These are phyloP conservation scores for Colletotrichum aenigma DNA, from an alignment of 2,329 filamentous ascomycete species.

Conservation along the genomic window DNA sequence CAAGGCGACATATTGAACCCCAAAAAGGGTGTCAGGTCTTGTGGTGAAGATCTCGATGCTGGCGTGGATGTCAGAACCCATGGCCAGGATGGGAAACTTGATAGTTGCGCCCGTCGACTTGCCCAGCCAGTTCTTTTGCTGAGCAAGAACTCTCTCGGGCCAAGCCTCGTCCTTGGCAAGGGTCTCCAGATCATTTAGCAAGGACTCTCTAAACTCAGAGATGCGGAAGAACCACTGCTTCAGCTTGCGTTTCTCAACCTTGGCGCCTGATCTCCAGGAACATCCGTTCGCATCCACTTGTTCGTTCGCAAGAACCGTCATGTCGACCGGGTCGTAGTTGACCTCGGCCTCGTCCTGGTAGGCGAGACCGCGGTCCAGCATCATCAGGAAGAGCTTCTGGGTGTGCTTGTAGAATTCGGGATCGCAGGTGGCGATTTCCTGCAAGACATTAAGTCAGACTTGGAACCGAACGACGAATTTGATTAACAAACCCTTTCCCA, in stretches of 20 bases:
- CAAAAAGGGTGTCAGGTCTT: conserved; percentile 84
- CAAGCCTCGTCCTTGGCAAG: conserved; percentile 69
- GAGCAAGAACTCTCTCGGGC: conserved; percentile 82
- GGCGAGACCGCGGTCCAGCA: conserved; percentile 76
- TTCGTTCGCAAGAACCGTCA: conserved; percentile 89
- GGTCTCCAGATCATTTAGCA: conserved; percentile 73
- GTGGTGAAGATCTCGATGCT: conserved; percentile 81
- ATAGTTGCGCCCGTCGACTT: conserved; percentile 76
- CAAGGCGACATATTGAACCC: conserved; percentile 83
- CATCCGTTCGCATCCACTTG: conserved; percentile 86
- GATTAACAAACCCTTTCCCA: conserved; percentile 73
- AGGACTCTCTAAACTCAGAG: conserved; percentile 74
- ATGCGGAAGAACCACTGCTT: conserved; percentile 93
- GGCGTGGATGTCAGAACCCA: conserved; percentile 42
- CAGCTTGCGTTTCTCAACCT: conserved; percentile 78
- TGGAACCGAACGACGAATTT: not conserved
- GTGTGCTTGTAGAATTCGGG: conserved; percentile 90
- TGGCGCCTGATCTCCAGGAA: conserved; percentile 87
- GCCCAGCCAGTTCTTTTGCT: conserved; percentile 90
- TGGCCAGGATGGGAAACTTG: conserved; percentile 66
- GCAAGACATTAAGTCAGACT: conserved; percentile 10
- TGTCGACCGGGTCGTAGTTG: conserved; percentile 90
- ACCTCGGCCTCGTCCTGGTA: conserved; percentile 85
- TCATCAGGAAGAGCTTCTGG: conserved; percentile 81
- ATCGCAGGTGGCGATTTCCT: conserved; percentile 87